phyloP scores from a whole-genome alignment of 495 filamentous ascomycete genomes.

The Neurospora sp. region DNA sequence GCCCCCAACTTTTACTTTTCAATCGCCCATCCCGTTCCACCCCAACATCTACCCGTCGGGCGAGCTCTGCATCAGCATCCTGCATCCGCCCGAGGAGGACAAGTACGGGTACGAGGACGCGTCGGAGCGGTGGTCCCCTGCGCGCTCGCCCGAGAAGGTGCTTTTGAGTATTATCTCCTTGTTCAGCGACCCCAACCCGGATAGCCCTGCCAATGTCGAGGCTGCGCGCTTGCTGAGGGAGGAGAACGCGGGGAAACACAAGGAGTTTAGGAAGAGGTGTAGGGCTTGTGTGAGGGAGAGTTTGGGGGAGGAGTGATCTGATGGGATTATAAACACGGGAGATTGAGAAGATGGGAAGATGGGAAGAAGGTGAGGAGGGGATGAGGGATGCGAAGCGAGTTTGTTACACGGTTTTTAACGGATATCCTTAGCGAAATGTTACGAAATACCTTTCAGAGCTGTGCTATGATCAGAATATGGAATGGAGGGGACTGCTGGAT shows the following conservation, averaged over 20 bases:
- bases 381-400: not conserved
- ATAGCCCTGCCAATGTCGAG: conserved; percentile 92
- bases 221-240: conserved; percentile 81
- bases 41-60: conserved; percentile 90
- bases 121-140: conserved; percentile 92
- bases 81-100: conserved; percentile 94
- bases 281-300: conserved; percentile 75
- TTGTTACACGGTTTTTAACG: not conserved
- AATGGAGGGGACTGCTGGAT: not conserved
- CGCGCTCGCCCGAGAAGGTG: conserved; percentile 94
- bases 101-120: conserved; percentile 90
- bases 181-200: conserved; percentile 86
- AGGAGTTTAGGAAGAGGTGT: conserved; percentile 69
- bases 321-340: not conserved
- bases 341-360: not conserved
- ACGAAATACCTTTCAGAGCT: not conserved
- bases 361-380: too few species aligned
- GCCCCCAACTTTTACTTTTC: conserved; percentile 88
- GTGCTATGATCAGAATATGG: not conserved
- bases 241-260: conserved; percentile 47
- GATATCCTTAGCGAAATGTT: not conserved
- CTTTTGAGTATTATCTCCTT: conserved; percentile 86
- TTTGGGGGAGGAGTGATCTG: conserved; percentile 55
- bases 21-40: conserved; percentile 76
- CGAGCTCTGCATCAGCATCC: conserved; percentile 91